Conservation (phyloP, 306 rosid genomes). For the Bauhinia variegata region DNA sequence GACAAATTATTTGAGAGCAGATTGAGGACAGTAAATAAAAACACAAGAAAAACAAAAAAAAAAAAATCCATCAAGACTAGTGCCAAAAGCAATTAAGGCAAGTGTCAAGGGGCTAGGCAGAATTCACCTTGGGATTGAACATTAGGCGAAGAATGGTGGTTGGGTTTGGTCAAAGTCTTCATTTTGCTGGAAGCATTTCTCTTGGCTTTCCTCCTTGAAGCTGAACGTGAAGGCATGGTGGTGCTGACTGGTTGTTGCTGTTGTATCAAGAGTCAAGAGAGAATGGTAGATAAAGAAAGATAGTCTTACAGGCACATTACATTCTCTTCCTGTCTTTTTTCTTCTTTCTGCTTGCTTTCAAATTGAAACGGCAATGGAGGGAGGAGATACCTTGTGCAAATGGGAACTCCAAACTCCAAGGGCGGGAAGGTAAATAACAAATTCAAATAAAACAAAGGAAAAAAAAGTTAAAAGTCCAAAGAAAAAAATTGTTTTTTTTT, state of each 20-base stretch:
- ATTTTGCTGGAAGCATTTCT: constrained; percentile 30
- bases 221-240: constrained; percentile 44
- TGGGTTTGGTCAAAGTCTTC: constrained; percentile 30
- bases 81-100: background rate
- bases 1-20: background rate
- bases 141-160: constrained; percentile 48
- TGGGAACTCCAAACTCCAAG: background rate
- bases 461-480: no score
- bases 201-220: constrained; percentile 35
- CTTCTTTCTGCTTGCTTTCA: constrained; percentile 30
- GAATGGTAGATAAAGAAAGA: constrained; percentile 49
- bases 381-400: constrained; percentile 38
- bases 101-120: no score
- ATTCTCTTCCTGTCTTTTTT: background rate
- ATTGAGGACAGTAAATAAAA: constrained; percentile 1
- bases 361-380: constrained; percentile 60
- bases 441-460: no score
- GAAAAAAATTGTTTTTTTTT: no score
- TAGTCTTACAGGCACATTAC: background rate
- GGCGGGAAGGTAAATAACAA: background rate
- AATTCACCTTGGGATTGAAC: constrained; percentile 41
- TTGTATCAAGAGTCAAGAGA: constrained; percentile 14
- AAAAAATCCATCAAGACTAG: constrained; percentile 14
- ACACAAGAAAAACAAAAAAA: constrained; percentile 11
- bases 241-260: constrained; percentile 52